These are phyloP conservation scores for Trametes villosa DNA, from an alignment of 768 basidiomycete genomes.

Conservation along the genomic window DNA sequence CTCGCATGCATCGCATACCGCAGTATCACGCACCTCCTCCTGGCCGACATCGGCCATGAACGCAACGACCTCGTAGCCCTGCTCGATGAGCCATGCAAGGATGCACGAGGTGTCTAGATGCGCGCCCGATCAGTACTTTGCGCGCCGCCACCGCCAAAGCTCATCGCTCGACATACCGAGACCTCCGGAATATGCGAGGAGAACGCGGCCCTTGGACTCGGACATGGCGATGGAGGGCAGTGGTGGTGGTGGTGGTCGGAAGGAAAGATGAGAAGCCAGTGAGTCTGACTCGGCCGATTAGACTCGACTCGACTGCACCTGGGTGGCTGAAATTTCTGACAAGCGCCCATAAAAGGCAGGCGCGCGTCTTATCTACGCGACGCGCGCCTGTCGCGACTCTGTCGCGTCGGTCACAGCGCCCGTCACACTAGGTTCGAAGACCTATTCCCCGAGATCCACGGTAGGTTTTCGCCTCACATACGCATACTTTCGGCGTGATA, in stretches of 20 bases:
- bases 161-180: constrained; percentile 64
- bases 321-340: constrained; percentile 11
- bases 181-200: constrained; percentile 98
- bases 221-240: constrained; percentile 31
- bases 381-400: constrained; percentile 3
- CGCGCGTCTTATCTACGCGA: not conserved
- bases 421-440: constrained; percentile 3
- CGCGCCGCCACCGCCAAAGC: not conserved
- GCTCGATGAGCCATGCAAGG: constrained; percentile 97
- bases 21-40: constrained; percentile 79
- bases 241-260: not conserved
- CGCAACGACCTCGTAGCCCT: constrained; percentile 95
- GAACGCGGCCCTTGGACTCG: constrained; percentile 75
- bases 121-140: not conserved
- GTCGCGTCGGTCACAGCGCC: constrained; percentile 18
- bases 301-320: constrained; percentile 1
- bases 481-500: no score
- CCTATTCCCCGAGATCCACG: not conserved
- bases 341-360: constrained; percentile 11
- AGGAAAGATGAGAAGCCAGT: not conserved
- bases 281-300: constrained; percentile 15
- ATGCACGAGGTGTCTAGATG: constrained; percentile 94
- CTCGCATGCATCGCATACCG: no score
- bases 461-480: no score
- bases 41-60: constrained; percentile 98